A percentile compares a stretch with the other conserved stretches of the same genome.
These are phyloP conservation scores for Coniella vitis DNA, from an alignment of 2,329 filamentous ascomycete species.

Conservation along the genomic window DNA sequence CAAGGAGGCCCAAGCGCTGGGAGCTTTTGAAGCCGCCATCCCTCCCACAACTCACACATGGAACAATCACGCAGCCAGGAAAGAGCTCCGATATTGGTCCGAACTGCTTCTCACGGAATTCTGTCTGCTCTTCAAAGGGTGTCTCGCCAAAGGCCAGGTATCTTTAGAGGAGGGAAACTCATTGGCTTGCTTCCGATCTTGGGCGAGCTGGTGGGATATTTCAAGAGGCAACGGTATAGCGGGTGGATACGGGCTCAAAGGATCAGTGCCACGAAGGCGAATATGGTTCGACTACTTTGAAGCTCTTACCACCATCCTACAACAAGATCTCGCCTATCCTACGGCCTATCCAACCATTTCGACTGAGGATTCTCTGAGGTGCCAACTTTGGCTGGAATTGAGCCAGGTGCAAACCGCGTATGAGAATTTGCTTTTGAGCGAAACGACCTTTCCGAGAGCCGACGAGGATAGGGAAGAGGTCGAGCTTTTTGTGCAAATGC, in stretches of 20 bases:
- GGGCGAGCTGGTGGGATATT: conserved; percentile 62
- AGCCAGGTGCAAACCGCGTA: conserved; percentile 74
- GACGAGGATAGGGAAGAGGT: conserved; percentile 72
- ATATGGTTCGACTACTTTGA: conserved; percentile 85
- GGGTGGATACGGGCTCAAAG: conserved; percentile 52
- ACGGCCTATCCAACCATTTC: conserved; percentile 36
- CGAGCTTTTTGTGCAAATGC: conserved; percentile 72
- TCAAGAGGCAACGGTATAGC: conserved; percentile 37
- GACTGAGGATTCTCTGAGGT: conserved; percentile 47
- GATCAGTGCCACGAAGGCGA: conserved; percentile 53
- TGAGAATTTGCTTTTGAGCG: conserved; percentile 68
- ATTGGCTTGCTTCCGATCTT: conserved; percentile 55
- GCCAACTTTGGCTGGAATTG: conserved; percentile 67
- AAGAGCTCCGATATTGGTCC: conserved; percentile 69
- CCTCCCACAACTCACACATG: conserved; percentile 53
- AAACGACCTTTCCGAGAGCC: conserved; percentile 79
- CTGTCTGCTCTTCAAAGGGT: conserved; percentile 61
- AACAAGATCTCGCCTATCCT: conserved; percentile 55
- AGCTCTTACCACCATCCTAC: conserved; percentile 69
- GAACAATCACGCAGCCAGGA: conserved; percentile 44
- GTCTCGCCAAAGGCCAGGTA: conserved; percentile 44
- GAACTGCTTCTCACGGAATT: conserved; percentile 71
- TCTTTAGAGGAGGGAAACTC: conserved; percentile 46
- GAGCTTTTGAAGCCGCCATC: conserved; percentile 59
- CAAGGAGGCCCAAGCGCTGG: conserved; percentile 52